phyloP scores from a whole-genome alignment of 768 basidiomycete genomes.

The Coprinopsis strossmayeri region DNA sequence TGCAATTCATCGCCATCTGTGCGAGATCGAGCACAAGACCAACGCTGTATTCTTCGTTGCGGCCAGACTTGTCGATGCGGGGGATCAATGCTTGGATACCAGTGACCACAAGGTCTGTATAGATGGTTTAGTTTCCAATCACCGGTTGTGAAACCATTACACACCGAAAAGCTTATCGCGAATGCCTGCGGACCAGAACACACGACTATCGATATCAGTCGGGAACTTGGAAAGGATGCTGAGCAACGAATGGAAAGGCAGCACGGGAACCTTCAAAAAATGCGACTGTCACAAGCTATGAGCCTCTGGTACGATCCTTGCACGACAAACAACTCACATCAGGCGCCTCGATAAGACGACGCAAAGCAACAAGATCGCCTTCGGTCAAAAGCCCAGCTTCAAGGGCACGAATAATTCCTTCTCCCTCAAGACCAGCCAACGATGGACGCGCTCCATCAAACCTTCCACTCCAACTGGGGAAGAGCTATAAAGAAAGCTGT shows the following conservation, averaged over 20 bases:
- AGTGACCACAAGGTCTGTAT: slow-evolving; percentile 7
- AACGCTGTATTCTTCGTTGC: slow-evolving; percentile 25
- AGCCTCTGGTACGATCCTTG: too few relatives aligned
- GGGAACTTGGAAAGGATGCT: slow-evolving; percentile 78
- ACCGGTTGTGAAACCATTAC: slow-evolving; percentile 19
- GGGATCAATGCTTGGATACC: slow-evolving; percentile 52
- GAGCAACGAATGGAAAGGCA: slow-evolving; percentile 76
- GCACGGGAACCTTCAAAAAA: slow-evolving; percentile 77
- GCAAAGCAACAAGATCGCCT: slow-evolving; percentile 55
- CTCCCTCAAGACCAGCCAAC: slow-evolving; percentile 54
- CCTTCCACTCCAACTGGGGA: slow-evolving; percentile 73
- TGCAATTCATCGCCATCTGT: slow-evolving; percentile 47
- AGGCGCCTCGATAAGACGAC: slow-evolving; percentile 68
- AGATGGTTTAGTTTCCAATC: slow-evolving; percentile 2
- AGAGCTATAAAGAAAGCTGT: slow-evolving; percentile 40
- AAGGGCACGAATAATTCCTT: slow-evolving; percentile 51
- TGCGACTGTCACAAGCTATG: slow-evolving; percentile 59
- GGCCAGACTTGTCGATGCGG: slow-evolving; percentile 32
- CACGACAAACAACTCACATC: slow-evolving; percentile 56
- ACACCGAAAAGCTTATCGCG: slow-evolving; percentile 65
- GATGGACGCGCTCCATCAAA: slow-evolving; percentile 68
- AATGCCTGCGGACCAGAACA: slow-evolving; percentile 61
- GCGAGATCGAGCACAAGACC: slow-evolving; percentile 39
- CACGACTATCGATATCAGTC: slow-evolving; percentile 63
- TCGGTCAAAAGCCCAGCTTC: slow-evolving; percentile 64